Conservation (phyloP, 208 protist genomes). For the Vickermania ingenoplastis region DNA sequence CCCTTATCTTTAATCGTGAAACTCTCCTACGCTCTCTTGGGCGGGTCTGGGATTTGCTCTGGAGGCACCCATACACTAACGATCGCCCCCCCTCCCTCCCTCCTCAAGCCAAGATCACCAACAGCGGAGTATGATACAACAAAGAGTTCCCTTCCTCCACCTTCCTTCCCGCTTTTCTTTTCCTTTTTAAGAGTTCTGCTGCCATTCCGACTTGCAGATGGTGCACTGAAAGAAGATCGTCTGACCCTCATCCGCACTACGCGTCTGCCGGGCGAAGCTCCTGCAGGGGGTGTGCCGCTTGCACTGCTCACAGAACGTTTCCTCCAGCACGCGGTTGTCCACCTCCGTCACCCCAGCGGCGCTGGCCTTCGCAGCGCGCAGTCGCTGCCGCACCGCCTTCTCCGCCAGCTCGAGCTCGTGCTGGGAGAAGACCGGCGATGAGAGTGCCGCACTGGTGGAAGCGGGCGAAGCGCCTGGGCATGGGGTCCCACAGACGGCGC, state of each 20-base stretch:
- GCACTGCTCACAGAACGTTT: slow-evolving; percentile 82
- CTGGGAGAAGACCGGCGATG: slow-evolving; percentile 44
- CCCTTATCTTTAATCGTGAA: too few relatives aligned
- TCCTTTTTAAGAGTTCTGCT: slow-evolving; percentile 77
- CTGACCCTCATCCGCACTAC: slow-evolving; percentile 88
- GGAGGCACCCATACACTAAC: too few relatives aligned
- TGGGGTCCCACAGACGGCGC: slow-evolving; percentile 19
- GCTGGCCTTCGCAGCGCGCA: not conserved
- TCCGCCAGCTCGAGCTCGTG: slow-evolving; percentile 23
- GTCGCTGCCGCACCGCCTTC: slow-evolving; percentile 14
- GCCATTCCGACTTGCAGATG: slow-evolving; percentile 76
- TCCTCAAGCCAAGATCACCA: too few relatives aligned
- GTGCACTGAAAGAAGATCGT: slow-evolving; percentile 90
- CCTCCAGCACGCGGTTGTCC: slow-evolving; percentile 79
- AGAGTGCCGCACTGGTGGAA: slow-evolving; percentile 21
- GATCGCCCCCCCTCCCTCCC: too few relatives aligned
- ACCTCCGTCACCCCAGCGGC: slow-evolving; percentile 38
- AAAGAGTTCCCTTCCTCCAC: too few relatives aligned
- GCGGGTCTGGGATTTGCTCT: too few relatives aligned
- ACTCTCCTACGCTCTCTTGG: too few relatives aligned
- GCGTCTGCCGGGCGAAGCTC: slow-evolving; percentile 79
- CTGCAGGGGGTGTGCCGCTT: slow-evolving; percentile 54
- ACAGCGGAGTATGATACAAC: too few relatives aligned
- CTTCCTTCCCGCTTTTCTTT: not conserved
- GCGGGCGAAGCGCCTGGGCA: not conserved